A percentile compares a stretch with the other conserved stretches of the same genome.
These are phyloP conservation scores for Fraxinus paxiana DNA, from an alignment of 305 asterid species.

Conservation along the genomic window DNA sequence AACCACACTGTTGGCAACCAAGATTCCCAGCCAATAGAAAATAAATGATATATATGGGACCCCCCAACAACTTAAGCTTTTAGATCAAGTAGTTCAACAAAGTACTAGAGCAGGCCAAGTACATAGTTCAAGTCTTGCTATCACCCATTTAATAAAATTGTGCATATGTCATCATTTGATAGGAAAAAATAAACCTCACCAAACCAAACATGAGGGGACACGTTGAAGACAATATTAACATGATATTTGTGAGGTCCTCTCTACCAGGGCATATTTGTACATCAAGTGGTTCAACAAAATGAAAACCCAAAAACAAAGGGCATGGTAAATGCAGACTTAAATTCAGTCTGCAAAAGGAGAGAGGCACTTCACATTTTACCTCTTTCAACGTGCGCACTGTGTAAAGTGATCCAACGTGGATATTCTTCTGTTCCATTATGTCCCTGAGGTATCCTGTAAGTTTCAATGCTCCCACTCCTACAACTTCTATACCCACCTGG, in stretches of 20 bases:
- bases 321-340: not conserved
- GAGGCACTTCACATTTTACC: slow-evolving; percentile 35
- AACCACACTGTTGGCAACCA: not conserved
- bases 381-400: slow-evolving; percentile 92
- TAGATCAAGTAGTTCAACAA: not conserved
- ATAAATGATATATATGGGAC: not conserved
- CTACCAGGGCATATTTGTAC: not conserved
- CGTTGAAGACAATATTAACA: not conserved
- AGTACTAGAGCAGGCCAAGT: not conserved
- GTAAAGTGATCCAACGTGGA: slow-evolving; percentile 69
- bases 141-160: not conserved
- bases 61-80: not conserved
- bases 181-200: not conserved
- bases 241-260: not conserved
- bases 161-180: not conserved
- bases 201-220: not conserved
- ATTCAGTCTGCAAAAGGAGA: not conserved
- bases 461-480: slow-evolving; percentile 89
- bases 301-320: not conserved
- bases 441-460: slow-evolving; percentile 90
- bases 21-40: slow-evolving; percentile 3
- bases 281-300: not conserved
- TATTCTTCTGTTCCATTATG: slow-evolving; percentile 72
- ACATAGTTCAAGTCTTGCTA: not conserved
- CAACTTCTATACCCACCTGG: slow-evolving; percentile 77